Base-by-base conservation (phyloP, 805 yeast genomes). In the Tetrapisispora fleetii region DNA sequence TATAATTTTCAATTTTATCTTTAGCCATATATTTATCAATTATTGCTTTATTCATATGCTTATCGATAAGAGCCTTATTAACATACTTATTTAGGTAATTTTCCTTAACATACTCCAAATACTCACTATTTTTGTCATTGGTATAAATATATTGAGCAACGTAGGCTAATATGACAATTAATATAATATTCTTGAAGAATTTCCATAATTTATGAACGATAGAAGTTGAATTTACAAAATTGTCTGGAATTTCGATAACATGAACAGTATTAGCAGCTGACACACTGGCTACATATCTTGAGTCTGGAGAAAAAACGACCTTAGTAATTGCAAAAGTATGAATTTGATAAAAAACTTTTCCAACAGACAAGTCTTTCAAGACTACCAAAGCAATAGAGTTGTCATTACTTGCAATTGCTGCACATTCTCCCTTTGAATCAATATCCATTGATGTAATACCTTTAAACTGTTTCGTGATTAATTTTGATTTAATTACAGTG, bases 311-410 rank as follows among this genome's bases (percentile, higher is more conserved):
- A 51, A 87, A 81, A 2, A 78, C 69, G 10, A 86, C 78, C 40
- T 77, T 74, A 0, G 96, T 88, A 46, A 88, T 80, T 24, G 95
- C 88, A 63, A 85, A 85, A 9, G 75, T 70, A 62, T 89, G 96
- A 48, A 85, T 80, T 51, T 83, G 77, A 40, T 75, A 74, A 48
- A 79, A 68, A 7, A 72, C 67, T 49, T 75, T 78, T 24, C 79
- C 56, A 13, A 74, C 63, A 40, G 74, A 71, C 50, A 89, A 75
- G 52, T 74, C 78, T 2, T 72, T 67, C 16, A 76, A 62, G 38
- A 75, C 73, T 13, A 81, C 63, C n/a, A 89, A 55, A 1, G 78
- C 67, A 13, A 89, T 68, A 1, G 93, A 78, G 53, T 79, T 76
- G 55, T 85, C 93, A 52, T 74, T 74, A 7, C 70, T 67, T 5